A percentile compares a stretch with the other conserved stretches of the same genome.
Conservation (phyloP, 805 yeast genomes). For the Candida jianshihensis region DNA sequence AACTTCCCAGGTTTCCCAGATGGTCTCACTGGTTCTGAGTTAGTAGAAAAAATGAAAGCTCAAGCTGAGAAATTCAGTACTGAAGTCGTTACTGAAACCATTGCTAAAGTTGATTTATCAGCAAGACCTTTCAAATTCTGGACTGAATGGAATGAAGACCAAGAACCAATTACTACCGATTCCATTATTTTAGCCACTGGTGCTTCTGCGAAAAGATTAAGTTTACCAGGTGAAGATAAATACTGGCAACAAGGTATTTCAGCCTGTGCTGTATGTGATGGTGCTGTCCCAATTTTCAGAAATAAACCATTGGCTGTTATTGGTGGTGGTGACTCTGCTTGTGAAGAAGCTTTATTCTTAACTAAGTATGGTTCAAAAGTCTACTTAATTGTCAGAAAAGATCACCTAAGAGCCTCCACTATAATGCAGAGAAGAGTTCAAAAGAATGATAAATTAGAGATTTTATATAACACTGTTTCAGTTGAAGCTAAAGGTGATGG, state of each 20-base stretch:
- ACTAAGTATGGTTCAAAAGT: conserved; percentile 98
- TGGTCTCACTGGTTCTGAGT: conserved; percentile 78
- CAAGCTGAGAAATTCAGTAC: conserved; percentile 90
- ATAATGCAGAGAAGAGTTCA: conserved; percentile 94
- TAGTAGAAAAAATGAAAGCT: conserved; percentile 91
- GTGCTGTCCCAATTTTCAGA: conserved; percentile 98
- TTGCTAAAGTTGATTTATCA: conserved; percentile 85
- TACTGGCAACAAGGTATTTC: conserved; percentile 99
- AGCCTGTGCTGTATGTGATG: conserved; percentile 99
- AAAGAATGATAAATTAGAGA: conserved; percentile 81
- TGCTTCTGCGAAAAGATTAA: conserved; percentile 93
- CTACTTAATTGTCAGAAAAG: conserved; percentile 88
- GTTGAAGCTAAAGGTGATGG: conserved; percentile 93
- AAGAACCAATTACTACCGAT: conserved; percentile 86
- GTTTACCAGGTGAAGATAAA: conserved; percentile 91
- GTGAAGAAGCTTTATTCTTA: conserved; percentile 96
- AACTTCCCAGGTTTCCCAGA: conserved; percentile 99
- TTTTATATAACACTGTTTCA: conserved; percentile 80
- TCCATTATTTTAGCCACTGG: conserved; percentile 94
- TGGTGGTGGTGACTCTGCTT: conserved; percentile 99
- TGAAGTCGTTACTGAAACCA: conserved; percentile 89
- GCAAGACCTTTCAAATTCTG: conserved; percentile 91
- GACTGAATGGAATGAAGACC: conserved; percentile 93
- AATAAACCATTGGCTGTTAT: conserved; percentile 95
- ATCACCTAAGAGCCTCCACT: conserved; percentile 86